Evolutionary conservation across 495 filamentous ascomycete genomes (phyloP), one percentile per base, ranked within the genome.

Genomic region (Geopyxis carbonaria): DNA sequence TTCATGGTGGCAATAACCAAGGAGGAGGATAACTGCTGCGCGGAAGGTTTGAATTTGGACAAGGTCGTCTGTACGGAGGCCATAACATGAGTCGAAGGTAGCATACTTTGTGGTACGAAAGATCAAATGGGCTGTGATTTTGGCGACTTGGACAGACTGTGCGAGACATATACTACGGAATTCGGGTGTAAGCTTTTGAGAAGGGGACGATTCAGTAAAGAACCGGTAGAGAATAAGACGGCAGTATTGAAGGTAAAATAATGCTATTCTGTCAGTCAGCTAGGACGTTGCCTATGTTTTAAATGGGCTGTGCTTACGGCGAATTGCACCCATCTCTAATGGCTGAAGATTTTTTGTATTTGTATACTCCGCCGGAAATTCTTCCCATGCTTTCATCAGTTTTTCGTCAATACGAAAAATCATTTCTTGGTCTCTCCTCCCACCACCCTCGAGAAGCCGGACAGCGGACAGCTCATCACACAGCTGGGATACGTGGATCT

Each of bases 151-250:
- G n/a, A 55, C 42, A 9, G 52, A 55, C 18, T 55, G 50, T 2
- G 46, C 46, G 11, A 55, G 51, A 20, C 52, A 55, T 22, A 55
- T 50, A 5, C 45, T 54, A 8, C 52, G 47, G 13, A 55, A 56
- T 15, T 39, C 36, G 4, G 36, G 36, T 11, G 16, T 25, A 4
- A 39, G 36, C 5, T 4, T 21, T 13, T 7, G 7, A 7, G 7
- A 7, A 7, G 25, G 25, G 25, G 7, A 7, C 25, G 25, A 28
- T n/a, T 56, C 53, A 10, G 52, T 52, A 28, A 56, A 56, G 34
- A 42, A 56, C 2, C 53, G 53, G 31, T 52, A 56, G 22, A 56
- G 52, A 24, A 56, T 41, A 40, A 56, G 40, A n/a, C 53, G 47
- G 22, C 48, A 47, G 39, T 56, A 47, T 22, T 56, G 53, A 8